These are phyloP conservation scores for Saturnispora besseyi DNA, from an alignment of 805 yeast genomes.

Conservation along the genomic window DNA sequence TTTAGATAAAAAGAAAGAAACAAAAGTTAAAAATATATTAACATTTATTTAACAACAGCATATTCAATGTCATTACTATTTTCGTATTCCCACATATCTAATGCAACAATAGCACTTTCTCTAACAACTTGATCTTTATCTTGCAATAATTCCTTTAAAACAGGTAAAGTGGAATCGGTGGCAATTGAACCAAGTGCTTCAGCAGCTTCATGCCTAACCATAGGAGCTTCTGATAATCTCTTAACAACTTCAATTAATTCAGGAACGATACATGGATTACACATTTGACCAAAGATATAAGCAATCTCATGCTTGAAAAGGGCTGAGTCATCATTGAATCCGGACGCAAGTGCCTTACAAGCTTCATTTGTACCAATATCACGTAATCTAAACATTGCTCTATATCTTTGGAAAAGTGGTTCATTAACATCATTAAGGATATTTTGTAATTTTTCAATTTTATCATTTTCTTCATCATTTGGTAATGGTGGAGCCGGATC, in stretches of 20 bases:
- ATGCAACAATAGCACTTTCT: conserved; percentile 93
- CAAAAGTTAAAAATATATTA: neutral
- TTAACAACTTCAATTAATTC: conserved; percentile 73
- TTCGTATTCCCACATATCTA: conserved; percentile 97
- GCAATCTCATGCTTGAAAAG: conserved; percentile 97
- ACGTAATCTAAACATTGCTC: conserved; percentile 97
- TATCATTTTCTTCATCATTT: conserved; percentile 36
- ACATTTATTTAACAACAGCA: conserved; percentile 30
- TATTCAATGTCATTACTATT: conserved; percentile 76
- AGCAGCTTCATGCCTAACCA: conserved; percentile 99
- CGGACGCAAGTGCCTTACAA: conserved; percentile 81
- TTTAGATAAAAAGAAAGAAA: neutral
- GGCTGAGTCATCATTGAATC: conserved; percentile 85
- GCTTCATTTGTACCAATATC: conserved; percentile 94
- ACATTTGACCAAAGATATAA: conserved; percentile 94
- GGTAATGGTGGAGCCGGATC: conserved; percentile 99
- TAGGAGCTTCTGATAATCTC: conserved; percentile 77
- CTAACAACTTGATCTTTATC: conserved; percentile 88
- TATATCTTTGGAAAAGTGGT: conserved; percentile 86
- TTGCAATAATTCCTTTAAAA: conserved; percentile 64
- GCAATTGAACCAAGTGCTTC: conserved; percentile 98
- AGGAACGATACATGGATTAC: conserved; percentile 89
- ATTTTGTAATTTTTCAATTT: conserved; percentile 54
- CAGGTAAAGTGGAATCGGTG: conserved; percentile 88
- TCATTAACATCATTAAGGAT: conserved; percentile 67